Evolutionary conservation across 2,329 filamentous ascomycete species (phyloP), one percentile per base, ranked within the genome.

Genomic region (Trichoderma brevicompactum): DNA sequence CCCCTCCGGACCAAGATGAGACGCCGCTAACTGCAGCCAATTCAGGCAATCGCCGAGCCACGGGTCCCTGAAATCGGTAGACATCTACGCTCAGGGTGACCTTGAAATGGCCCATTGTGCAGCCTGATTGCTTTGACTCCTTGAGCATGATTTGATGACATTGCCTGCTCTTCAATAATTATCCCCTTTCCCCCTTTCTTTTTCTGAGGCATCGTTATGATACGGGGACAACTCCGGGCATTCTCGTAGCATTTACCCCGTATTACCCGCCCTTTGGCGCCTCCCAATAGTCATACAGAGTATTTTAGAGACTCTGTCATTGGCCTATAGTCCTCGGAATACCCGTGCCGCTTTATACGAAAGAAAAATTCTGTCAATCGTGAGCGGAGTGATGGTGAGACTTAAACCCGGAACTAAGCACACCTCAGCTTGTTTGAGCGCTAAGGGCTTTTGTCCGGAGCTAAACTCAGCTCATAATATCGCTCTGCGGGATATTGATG

Each of bases 1-100:
- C 10, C 34, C 34, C 44, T 43, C 19, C 46, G 56, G 48, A 46
- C 46, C 49, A 19, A 63, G 49, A 63, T 53, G 49, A 44, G 48
- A 53, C 48, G 38, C 36, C 49, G 28, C 43, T 41, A 64, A 49
- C 13, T 34, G 9, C 28, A 48, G 36, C 62, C 44, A 36, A 15
- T 65, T 59, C 53, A 50, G 62, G 62, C 44, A 65, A 65, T 50
- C 44, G 62, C 62, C 62, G 59, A 62, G 59, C 59, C 59, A 62
- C 40, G 48, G 55, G 49, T 46, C 46, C 48, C 58, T 61, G 48
- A 15, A 46, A 15, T 38, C 43, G 41, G 17, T 38, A 19, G 43
- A 38, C 40, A 9, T 34, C 38, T 15, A 13, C 15, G 32, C 49
- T 52, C 32, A 36, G 32, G 49, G 49, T 28, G 2, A 34, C 15